Evolutionary conservation across 2,329 filamentous ascomycete species (phyloP).

Genomic region (Aureobasidium sp.): DNA sequence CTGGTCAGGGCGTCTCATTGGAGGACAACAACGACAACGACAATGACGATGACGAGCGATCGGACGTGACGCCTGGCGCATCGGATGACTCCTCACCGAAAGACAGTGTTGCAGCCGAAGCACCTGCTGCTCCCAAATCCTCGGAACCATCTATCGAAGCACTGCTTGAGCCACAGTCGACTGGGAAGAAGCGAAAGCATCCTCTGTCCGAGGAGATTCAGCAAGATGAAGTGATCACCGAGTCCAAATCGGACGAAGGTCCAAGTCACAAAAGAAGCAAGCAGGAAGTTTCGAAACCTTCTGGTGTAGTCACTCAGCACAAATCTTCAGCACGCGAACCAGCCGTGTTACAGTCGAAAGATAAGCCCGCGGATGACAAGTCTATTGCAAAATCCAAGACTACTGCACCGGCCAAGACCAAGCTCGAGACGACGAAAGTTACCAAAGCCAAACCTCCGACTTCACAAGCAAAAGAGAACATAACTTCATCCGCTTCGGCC

Average conservation of each 20-base stretch:
- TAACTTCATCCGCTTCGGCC: neutral
- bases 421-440: neutral
- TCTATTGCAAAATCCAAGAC: neutral
- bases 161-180: neutral
- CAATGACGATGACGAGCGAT: constrained; percentile 24
- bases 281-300: neutral
- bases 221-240: neutral
- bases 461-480: neutral
- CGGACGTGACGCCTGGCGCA: constrained; percentile 8
- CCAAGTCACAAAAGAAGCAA: neutral
- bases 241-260: neutral
- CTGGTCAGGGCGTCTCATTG: constrained; percentile 27
- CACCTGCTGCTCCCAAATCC: constrained; percentile 1
- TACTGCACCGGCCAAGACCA: neutral
- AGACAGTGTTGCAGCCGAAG: constrained; percentile 11
- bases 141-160: neutral
- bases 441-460: neutral
- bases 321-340: neutral
- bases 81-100: neutral
- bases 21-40: constrained; percentile 21
- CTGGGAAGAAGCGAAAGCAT: constrained; percentile 6
- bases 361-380: neutral
- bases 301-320: neutral
- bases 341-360: neutral
- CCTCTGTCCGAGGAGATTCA: neutral